Evolutionary conservation across 345 rosid genomes (phyloP), one percentile per base, ranked within the genome.

Genomic region (Mangifera indica): DNA sequence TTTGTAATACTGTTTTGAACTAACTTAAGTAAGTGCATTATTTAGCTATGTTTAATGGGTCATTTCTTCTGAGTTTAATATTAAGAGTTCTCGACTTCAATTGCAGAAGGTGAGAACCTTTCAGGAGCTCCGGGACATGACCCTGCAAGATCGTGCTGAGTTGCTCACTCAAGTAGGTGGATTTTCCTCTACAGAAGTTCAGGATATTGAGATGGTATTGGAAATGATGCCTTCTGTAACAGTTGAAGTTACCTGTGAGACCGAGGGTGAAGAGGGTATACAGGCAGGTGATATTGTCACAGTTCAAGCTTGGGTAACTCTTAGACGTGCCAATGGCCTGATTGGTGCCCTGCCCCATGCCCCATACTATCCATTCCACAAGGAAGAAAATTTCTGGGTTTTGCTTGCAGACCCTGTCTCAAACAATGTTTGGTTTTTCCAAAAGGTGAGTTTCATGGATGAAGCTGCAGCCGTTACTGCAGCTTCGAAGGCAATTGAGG

Each of bases 211-310:
- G 81, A 83, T 69, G 76, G 99, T 93, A 24, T 81, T 93, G 61
- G 93, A 83, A 84, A 95, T 93, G 96, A 88, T 93, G 93, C 99
- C 98, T 67, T 88, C 96, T 17, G 64, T 93, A 72, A 82, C 93
- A 53, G 51, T 93, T 11, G 98, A 91, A 70, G 87, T 87, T 70
- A 88, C 86, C 63, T 95, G 94, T n/a, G 97, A 92, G 84, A 95
- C 99, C 21, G 98, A 93, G 73, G 99, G 98, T 49, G 99, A 95
- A 81, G 98, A 95, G 70, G 98, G 98, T 40, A 86, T 95, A 51
- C 98, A 93, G 76, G 99, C 93, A 84, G 99, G 96, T 18, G 98
- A 95, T 53, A 76, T 87, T 4, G 94, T 93, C 45, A 91, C 98
- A 17, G 37, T 91, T 71, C 93, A 95, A 76, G 96, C 97, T 63